Evolutionary conservation across 805 yeast genomes (phyloP), one percentile per base, ranked within the genome.

Genomic region (Nakazawaea peltata): DNA sequence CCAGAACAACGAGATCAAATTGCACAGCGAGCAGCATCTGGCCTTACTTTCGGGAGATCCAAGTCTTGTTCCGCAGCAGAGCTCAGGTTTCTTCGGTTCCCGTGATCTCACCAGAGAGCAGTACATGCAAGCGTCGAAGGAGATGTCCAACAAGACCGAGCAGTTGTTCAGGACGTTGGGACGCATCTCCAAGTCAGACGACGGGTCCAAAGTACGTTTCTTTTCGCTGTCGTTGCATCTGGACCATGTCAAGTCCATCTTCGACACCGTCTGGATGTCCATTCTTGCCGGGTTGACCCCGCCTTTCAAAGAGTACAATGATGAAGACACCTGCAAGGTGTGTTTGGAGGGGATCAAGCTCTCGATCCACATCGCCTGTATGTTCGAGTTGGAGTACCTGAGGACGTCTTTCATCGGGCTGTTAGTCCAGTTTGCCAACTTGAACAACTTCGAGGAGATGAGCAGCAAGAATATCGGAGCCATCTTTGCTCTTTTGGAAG

Each of bases 201-300:
- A 57, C 34, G 69, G 65, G 29, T 59, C 65, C 16, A 61, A 63
- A 21, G 59, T 57, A 14, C 67, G 74, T 1, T 88, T 78, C 51
- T 84, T 85, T 55, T 74, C 79, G 14, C 97, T 97, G 0, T 74
- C 87, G 2, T 46, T 44, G 24, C 90, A 83, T 49, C 74, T 83
- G 12, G 94, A 86, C 46, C 96, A 90, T 53, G 95, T 90, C 12
- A 81, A 74, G 52, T 88, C 97, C 1, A 84, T 94, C 51, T 90
- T 92, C 59, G 96, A 90, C 48, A 85, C 85, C 13, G 63, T 83
- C 29, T 92, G 99, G 99, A 88, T 94, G 96, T 86, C 97, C 0
- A 74, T 92, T 32, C 67, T 92, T 45, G 97, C 97, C 5, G 97
- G 94, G 1, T 66, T 92, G 33, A 87, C 97, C 0, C 90, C 94